phyloP scores from a whole-genome alignment of 768 basidiomycete genomes.

The Trametes sanguinea region DNA sequence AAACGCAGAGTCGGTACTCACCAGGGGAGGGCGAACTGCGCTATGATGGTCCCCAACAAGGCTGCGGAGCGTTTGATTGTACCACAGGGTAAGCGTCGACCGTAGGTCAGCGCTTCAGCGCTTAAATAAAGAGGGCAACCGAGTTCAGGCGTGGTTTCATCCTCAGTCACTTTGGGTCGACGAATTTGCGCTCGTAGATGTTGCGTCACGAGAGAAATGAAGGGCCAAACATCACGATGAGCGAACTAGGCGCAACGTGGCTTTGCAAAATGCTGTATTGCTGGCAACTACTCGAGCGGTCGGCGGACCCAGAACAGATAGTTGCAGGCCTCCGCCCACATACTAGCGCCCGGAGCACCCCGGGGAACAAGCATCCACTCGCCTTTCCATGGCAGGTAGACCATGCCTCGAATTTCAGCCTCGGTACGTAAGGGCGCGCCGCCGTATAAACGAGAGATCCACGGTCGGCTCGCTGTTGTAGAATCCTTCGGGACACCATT shows the following conservation, averaged over 20 bases:
- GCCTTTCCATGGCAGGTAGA: slow-evolving; percentile 72
- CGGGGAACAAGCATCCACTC: slow-evolving; percentile 72
- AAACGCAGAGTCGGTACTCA: no score
- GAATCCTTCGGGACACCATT: not conserved
- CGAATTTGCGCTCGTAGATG: no score
- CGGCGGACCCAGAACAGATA: slow-evolving; percentile 90
- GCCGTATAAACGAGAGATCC: slow-evolving; percentile 59
- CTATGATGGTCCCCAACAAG: no score
- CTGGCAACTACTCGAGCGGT: slow-evolving; percentile 39
- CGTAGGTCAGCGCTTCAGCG: no score
- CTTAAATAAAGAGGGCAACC: no score
- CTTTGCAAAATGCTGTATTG: not conserved
- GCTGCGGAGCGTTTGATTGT: no score
- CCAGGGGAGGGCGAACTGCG: no score
- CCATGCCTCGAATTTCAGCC: slow-evolving; percentile 78
- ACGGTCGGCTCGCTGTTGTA: slow-evolving; percentile 36
- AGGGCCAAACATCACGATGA: not conserved
- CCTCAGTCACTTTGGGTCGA: no score
- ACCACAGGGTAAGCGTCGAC: no score
- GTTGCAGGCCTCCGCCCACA: slow-evolving; percentile 57
- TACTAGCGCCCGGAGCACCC: slow-evolving; percentile 39
- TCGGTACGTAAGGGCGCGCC: slow-evolving; percentile 60
- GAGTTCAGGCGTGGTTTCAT: no score
- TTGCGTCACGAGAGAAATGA: no score
- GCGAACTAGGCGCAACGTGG: no score